Percentiles rank a stretch among this genome's conserved stretches.
Evolutionary conservation across 73 alveolate genomes (phyloP).

Genomic region (Paramecium pentaurelia): DNA sequence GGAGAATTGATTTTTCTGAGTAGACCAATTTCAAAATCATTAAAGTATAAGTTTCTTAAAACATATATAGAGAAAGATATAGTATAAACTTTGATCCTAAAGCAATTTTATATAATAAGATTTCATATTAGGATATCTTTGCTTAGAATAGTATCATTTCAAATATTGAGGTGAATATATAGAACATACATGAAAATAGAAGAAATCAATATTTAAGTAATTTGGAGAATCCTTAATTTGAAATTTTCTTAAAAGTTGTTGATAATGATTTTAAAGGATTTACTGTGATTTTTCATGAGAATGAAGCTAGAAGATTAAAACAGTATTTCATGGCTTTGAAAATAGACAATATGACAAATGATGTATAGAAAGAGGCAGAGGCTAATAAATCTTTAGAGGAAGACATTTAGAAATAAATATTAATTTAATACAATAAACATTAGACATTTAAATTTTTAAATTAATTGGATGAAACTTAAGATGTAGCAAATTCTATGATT

Average conservation of each 20-base stretch:
- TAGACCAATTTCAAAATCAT: slow-evolving; percentile 27
- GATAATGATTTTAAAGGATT: slow-evolving; percentile 49
- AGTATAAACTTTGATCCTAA: slow-evolving; percentile 33
- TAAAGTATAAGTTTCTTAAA: neutral
- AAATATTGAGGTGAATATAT: slow-evolving; percentile 28
- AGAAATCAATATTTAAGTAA: slow-evolving; percentile 39
- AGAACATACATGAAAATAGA: slow-evolving; percentile 39
- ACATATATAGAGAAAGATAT: neutral
- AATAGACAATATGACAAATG: slow-evolving; percentile 17
- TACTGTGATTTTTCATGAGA: slow-evolving; percentile 33
- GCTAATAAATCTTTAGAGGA: slow-evolving; percentile 42
- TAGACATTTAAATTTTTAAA: slow-evolving; percentile 29
- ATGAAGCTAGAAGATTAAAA: slow-evolving; percentile 34
- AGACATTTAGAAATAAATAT: slow-evolving; percentile 11
- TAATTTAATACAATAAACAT: neutral
- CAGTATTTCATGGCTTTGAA: slow-evolving; percentile 8
- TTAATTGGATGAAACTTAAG: slow-evolving; percentile 25
- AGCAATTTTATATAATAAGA: neutral
- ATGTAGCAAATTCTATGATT: slow-evolving; percentile 50
- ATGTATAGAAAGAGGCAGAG: slow-evolving; percentile 42
- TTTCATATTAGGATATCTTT: neutral
- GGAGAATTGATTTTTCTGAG: slow-evolving; percentile 23
- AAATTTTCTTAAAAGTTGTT: slow-evolving; percentile 23
- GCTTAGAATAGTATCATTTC: slow-evolving; percentile 8
- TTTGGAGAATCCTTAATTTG: slow-evolving; percentile 42